Percentiles rank a stretch among this genome's conserved stretches.
Evolutionary conservation across 257 asterid genomes (phyloP).

Genomic region (Plantago elongata): DNA sequence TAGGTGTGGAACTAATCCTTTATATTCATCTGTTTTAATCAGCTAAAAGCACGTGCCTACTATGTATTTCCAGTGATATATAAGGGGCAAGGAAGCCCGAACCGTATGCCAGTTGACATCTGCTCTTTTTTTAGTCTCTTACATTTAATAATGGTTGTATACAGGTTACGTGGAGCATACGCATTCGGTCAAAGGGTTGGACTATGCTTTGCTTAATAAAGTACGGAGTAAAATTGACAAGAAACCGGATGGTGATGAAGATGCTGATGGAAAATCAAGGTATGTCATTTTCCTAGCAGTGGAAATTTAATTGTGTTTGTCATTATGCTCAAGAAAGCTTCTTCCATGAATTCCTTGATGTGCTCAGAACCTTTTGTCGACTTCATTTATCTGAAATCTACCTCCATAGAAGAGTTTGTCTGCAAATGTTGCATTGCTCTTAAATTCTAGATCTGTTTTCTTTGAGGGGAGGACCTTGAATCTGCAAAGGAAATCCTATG

Average conservation of each 20-base stretch:
- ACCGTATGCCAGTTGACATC: conserved; percentile 10
- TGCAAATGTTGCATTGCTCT: too few species aligned
- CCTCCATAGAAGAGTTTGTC: too few species aligned
- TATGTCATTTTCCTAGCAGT: conserved; percentile 23
- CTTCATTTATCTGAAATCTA: too few species aligned
- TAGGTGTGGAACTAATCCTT: not conserved
- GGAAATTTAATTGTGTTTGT: not conserved
- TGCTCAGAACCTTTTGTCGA: too few species aligned
- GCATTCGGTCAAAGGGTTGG: conserved; percentile 95
- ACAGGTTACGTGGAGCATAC: conserved; percentile 99
- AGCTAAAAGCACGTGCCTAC: conserved; percentile 11
- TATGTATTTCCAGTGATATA: conserved; percentile 3
- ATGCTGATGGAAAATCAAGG: conserved; percentile 60
- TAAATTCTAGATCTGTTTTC: too few species aligned
- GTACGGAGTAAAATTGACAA: conserved; percentile 93
- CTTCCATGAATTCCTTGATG: conserved; percentile 7
- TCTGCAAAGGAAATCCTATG: too few species aligned
- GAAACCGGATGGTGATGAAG: conserved; percentile 82
- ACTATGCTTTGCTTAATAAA: conserved; percentile 91
- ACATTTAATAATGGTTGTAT: conserved; percentile 27
- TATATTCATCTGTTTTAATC: not conserved
- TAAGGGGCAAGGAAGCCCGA: conserved; percentile 11
- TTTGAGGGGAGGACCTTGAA: too few species aligned
- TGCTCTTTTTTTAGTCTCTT: conserved; percentile 13
- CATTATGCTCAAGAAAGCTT: conserved; percentile 13